A percentile compares a stretch with the other conserved stretches of the same genome.
These are phyloP conservation scores for Lasiodiplodia sp. DNA, from an alignment of 2,329 filamentous ascomycete genomes.

Conservation along the genomic window DNA sequence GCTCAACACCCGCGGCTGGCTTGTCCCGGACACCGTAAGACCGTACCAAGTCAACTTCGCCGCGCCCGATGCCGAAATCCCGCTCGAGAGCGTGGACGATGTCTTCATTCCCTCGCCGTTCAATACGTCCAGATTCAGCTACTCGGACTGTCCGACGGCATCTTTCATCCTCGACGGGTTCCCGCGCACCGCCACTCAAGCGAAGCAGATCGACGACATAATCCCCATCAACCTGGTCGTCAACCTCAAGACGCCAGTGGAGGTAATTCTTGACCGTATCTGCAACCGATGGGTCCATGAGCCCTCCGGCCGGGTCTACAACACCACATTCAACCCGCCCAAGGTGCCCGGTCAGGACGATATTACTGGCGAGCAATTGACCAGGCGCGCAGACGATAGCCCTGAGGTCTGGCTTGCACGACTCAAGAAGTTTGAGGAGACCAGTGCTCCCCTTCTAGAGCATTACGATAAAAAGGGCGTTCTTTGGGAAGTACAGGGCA, in stretches of 20 bases:
- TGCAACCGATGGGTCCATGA: constrained; percentile 93
- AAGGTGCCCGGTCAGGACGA: constrained; percentile 84
- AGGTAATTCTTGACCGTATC: constrained; percentile 89
- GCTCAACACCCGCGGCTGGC: constrained; percentile 84
- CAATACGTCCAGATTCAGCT: constrained; percentile 50
- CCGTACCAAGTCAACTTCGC: constrained; percentile 55
- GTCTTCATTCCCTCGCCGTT: constrained; percentile 52
- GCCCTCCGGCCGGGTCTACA: constrained; percentile 91
- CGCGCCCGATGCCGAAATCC: constrained; percentile 37
- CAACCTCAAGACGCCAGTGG: constrained; percentile 82
- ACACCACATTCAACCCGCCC: constrained; percentile 89
- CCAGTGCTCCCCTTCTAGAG: constrained; percentile 81
- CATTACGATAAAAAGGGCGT: constrained; percentile 88
- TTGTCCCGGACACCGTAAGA: constrained; percentile 60
- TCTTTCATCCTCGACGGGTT: constrained; percentile 98
- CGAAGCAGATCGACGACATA: constrained; percentile 75
- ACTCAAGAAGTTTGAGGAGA: constrained; percentile 85
- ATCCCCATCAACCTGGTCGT: constrained; percentile 96
- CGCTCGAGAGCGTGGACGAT: constrained; percentile 46
- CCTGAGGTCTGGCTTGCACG: constrained; percentile 85
- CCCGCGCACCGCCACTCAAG: constrained; percentile 85
- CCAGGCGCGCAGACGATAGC: constrained; percentile 84
- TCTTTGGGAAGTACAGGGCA: constrained; percentile 84
- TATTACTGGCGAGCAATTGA: constrained; percentile 84
- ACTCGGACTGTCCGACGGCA: constrained; percentile 74